Percentiles rank a stretch among this genome's conserved stretches.
Evolutionary conservation across 352 stramenopile species (phyloP).

Genomic region (Pythium folliculosum): DNA sequence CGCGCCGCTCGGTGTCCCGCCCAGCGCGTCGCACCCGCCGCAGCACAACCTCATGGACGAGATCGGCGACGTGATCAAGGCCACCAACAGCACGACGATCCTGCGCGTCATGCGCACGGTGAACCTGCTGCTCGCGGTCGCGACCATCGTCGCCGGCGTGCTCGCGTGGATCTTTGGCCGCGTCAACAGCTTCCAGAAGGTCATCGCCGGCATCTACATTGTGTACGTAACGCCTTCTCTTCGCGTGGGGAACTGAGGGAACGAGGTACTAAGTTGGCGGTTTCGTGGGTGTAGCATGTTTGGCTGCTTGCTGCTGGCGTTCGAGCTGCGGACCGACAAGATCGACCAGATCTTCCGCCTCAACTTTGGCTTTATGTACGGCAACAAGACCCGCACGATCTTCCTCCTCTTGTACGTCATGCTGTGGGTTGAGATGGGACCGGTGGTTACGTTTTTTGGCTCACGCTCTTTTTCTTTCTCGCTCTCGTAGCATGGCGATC

Average conservation of each 20-base stretch:
- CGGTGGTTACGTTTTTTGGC: too few species aligned
- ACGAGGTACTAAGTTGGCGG: neutral
- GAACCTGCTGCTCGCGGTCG: conserved; percentile 75
- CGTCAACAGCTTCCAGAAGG: conserved; percentile 76
- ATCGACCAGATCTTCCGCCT: conserved; percentile 75
- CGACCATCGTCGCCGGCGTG: conserved; percentile 68
- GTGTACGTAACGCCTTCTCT: too few species aligned
- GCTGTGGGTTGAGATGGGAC: too few species aligned
- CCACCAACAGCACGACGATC: conserved; percentile 82
- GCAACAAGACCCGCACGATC: conserved; percentile 86
- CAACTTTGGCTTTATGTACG: conserved; percentile 92
- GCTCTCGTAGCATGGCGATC: conserved; percentile 74
- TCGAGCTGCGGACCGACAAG: conserved; percentile 85
- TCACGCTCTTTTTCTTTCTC: neutral
- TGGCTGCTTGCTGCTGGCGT: conserved; percentile 71
- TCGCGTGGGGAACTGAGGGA: too few species aligned
- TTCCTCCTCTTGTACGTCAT: conserved; percentile 86
- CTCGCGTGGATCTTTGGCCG: conserved; percentile 82
- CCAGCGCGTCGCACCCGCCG: conserved; percentile 16
- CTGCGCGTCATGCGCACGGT: conserved; percentile 75
- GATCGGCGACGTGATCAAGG: conserved; percentile 80
- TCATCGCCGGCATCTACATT: conserved; percentile 88
- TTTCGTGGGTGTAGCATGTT: conserved; percentile 56
- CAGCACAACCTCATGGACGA: conserved; percentile 84
- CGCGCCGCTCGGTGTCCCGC: conserved; percentile 23